These are phyloP conservation scores for Smallanthus sonchifolius DNA, from an alignment of 129 eudicot genomes.

Conservation along the genomic window DNA sequence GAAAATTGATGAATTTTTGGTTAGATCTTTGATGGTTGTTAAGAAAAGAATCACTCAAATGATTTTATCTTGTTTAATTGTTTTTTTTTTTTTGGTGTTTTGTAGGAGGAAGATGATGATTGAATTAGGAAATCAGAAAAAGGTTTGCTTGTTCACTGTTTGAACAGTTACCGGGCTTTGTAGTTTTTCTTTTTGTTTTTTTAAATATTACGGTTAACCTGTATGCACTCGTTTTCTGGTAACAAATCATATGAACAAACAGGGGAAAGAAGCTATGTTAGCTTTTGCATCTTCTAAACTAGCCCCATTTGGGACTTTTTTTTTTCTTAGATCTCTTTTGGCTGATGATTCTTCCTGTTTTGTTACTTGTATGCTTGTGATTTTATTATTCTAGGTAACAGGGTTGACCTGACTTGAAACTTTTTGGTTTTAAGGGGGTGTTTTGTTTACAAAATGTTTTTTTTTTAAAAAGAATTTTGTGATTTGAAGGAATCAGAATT, in stretches of 20 bases:
- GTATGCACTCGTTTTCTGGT: background rate
- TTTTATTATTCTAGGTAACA: too few species aligned
- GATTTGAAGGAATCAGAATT: too few species aligned
- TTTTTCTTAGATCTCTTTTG: background rate
- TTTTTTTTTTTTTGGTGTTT: slow-evolving; percentile 9
- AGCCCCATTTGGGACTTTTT: too few species aligned
- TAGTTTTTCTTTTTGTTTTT: background rate
- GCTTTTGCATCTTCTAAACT: slow-evolving; percentile 15
- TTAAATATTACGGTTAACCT: background rate
- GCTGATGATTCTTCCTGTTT: background rate
- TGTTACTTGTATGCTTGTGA: too few species aligned
- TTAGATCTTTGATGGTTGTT: background rate
- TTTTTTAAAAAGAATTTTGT: too few species aligned
- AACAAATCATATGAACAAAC: background rate
- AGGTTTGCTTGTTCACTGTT: slow-evolving; percentile 9
- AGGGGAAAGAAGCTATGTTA: slow-evolving; percentile 16
- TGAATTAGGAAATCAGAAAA: background rate
- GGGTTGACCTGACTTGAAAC: too few species aligned
- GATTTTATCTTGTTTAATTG: slow-evolving; percentile 2
- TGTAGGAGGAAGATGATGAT: slow-evolving; percentile 38
- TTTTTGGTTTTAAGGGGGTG: too few species aligned
- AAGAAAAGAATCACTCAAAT: background rate
- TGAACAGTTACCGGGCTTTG: slow-evolving; percentile 14
- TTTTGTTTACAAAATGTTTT: too few species aligned
- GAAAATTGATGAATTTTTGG: background rate